Conservation (phyloP, 768 basidiomycete genomes). For the Mycena crocata region DNA sequence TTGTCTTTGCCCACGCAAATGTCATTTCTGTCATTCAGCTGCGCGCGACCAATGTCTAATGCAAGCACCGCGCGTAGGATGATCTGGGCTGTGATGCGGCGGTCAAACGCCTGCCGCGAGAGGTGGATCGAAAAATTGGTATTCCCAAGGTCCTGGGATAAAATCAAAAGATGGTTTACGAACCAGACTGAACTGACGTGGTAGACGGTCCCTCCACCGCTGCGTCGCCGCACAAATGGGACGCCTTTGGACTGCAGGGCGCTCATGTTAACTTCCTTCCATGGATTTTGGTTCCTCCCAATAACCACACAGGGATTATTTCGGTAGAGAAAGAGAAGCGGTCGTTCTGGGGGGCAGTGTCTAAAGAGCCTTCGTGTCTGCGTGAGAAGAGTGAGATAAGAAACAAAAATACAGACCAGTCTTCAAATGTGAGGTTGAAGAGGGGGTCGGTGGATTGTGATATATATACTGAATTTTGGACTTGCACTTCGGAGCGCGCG, state of each 20-base stretch:
- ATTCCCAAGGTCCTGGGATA: constrained; percentile 89
- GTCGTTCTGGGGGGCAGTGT: constrained; percentile 71
- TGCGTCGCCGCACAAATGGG: constrained; percentile 86
- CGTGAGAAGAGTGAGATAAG: neutral
- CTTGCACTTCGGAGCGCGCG: constrained; percentile 25
- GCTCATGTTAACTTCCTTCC: constrained; percentile 92
- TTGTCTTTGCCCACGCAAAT: constrained; percentile 87
- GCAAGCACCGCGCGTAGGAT: constrained; percentile 80
- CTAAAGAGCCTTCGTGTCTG: constrained; percentile 65
- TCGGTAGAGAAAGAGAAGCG: constrained; percentile 88
- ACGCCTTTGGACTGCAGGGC: constrained; percentile 64
- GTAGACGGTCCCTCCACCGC: constrained; percentile 96
- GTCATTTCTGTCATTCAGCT: constrained; percentile 92
- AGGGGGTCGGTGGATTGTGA: constrained; percentile 85
- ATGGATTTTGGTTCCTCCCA: constrained; percentile 97
- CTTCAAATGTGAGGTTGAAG: constrained; percentile 92
- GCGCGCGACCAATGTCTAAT: constrained; percentile 75
- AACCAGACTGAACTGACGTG: constrained; percentile 71
- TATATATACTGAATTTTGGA: constrained; percentile 69
- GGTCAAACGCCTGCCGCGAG: constrained; percentile 83
- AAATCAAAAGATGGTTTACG: neutral
- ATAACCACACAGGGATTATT: constrained; percentile 92
- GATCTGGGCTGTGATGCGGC: constrained; percentile 81
- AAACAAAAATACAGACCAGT: constrained; percentile 69
- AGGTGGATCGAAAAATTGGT: constrained; percentile 97